Evolutionary conservation across 345 rosid genomes (phyloP), one percentile per base, ranked within the genome.

Genomic region (Combretum micranthum): DNA sequence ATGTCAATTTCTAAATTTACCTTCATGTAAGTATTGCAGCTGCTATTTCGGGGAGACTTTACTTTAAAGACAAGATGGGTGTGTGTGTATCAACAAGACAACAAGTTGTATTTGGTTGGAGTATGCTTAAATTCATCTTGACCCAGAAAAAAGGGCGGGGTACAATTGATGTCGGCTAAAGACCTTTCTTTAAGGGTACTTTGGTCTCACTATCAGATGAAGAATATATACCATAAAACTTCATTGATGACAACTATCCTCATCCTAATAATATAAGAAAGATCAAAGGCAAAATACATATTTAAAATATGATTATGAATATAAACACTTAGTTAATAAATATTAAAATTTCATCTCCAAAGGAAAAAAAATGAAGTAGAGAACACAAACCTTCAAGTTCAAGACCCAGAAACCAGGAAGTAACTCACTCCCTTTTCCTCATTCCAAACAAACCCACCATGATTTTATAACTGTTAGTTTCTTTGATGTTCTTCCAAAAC

Each of bases 41-140:
- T 10, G 13, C 58, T 53, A 47, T 49, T 64, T 50, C 22, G 16
- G 62, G 21, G 48, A 20, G 39, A 55, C 85, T 81, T 88, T 65
- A 57, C 77, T 85, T 84, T 53, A 73, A 85, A 85, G 93, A 81
- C 80, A 88, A 73, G 92, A 63, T 61, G 47, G 64, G 86, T 81
- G 88, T 62, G 80, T 64, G 57, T 85, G n/a, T n/a, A n/a, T n/a
- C n/a, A n/a, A n/a, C n/a, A n/a, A n/a, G n/a, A n/a, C 86, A 57
- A 72, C 85, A 32, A 79, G 77, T 74, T 74, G 80, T 70, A 57
- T 50, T 32, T 32, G 45, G 68, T n/a, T n/a, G n/a, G n/a, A 63
- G 80, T 71, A 62, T 61, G 74, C 55, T 66, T 67, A 68, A 80
- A 80, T 76, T 61, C 53, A 69, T 47, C 50, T 62, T 65, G 56